Evolutionary conservation across 208 protist species (phyloP), one percentile per base, ranked within the genome.

Genomic region (Trypanosoma mega): DNA sequence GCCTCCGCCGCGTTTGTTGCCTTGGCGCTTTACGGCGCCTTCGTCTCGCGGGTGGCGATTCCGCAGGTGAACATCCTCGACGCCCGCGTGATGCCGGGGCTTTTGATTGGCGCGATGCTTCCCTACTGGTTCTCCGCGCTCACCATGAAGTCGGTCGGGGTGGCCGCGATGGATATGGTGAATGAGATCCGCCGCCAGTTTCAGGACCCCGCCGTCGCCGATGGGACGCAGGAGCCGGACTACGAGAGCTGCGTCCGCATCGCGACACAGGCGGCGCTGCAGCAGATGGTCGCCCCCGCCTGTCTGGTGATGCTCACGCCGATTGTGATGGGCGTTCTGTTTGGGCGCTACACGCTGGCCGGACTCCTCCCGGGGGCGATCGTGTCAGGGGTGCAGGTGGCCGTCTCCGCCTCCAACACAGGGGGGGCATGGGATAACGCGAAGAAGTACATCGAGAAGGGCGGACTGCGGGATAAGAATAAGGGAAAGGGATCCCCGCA

Each of bases 401-500:
- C 94, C 46, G 85, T 98, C 57, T 96, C 93, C 30, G 76, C 94
- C 47, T 92, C 94, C 73, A 98, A 98, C 80, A 92, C 91, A 23
- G 95, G 95, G 31, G 97, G 97, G 49, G 96, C 96, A 12, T 99
- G 97, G 97, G 97, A 99, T 72, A 99, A 99, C 60, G 94, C 97
- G 43, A 99, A 99, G 90, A 99, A 99, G 80, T 98, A 92, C 75
- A 94, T 98, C 72, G 96, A 98, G 78, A 85, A 83, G 68, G 87
- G 91, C 41, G 74, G 80, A 26, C 82, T 95, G 46, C 72, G 67
- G 33, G 92, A 92, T 60, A 89, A 94, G 55, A 88, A 89, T 68
- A 93, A 83, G 69, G 88, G 92, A 43, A 96, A 97, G 72, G 90
- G 86, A 44, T 92, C 83, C 6, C 79, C 98, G 31, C 78, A 90